These are phyloP conservation scores for Coelastrella sp. DNA, from an alignment of 139 green algal genomes.

Conservation along the genomic window DNA sequence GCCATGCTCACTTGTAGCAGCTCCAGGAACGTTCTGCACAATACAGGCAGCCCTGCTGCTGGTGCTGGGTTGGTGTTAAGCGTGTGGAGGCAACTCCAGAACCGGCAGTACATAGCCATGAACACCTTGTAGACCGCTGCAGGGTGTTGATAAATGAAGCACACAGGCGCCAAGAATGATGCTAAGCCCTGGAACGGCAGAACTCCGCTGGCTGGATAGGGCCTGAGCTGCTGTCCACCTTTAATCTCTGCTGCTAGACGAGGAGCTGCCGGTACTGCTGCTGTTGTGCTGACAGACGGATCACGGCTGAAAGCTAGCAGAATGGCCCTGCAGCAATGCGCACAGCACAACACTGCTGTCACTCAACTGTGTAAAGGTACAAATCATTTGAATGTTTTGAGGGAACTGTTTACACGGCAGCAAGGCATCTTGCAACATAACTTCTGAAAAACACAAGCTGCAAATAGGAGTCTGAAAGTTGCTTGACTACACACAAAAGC, in stretches of 20 bases:
- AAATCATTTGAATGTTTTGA: too few species aligned
- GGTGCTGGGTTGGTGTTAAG: slow-evolving; percentile 45
- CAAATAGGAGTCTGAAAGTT: too few species aligned
- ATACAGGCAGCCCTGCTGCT: slow-evolving; percentile 61
- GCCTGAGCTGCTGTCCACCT: slow-evolving; percentile 9
- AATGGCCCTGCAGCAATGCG: slow-evolving; percentile 12
- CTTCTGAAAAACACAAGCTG: not conserved
- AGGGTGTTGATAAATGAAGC: slow-evolving; percentile 66
- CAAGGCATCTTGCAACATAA: not conserved
- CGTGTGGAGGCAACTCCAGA: slow-evolving; percentile 74
- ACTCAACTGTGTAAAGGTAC: too few species aligned
- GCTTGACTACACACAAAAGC: too few species aligned
- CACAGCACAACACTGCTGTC: not conserved
- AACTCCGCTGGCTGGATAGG: slow-evolving; percentile 63
- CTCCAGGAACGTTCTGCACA: slow-evolving; percentile 59
- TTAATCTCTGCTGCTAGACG: slow-evolving; percentile 8
- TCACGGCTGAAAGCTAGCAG: slow-evolving; percentile 42
- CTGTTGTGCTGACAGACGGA: not conserved
- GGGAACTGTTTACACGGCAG: too few species aligned
- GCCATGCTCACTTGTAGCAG: slow-evolving; percentile 57
- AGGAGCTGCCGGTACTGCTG: slow-evolving; percentile 14
- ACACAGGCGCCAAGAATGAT: slow-evolving; percentile 67
- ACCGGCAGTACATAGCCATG: slow-evolving; percentile 71
- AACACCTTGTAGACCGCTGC: slow-evolving; percentile 61
- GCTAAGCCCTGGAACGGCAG: slow-evolving; percentile 56